Evolutionary conservation across 805 yeast genomes (phyloP).

Genomic region (Candida parachauliodes): DNA sequence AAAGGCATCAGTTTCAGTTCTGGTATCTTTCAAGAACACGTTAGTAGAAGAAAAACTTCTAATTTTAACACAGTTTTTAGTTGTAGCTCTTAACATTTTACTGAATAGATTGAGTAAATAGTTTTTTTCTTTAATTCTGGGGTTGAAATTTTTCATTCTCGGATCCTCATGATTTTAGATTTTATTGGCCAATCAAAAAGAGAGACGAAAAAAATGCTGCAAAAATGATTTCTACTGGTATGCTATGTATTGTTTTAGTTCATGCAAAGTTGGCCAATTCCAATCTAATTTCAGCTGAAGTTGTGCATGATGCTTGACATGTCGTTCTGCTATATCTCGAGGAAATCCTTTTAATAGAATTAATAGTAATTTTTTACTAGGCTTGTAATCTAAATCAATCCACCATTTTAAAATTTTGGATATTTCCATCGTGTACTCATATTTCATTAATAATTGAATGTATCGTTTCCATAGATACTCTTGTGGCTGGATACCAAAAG

Average conservation of each 20-base stretch:
- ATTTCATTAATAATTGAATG: constrained; percentile 46
- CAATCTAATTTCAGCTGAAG: constrained; percentile 15
- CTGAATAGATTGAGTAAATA: not conserved
- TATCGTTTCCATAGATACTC: constrained; percentile 50
- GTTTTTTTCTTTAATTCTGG: not conserved
- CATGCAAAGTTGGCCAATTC: constrained; percentile 34
- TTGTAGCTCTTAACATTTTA: constrained; percentile 26
- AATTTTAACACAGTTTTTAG: constrained; percentile 13
- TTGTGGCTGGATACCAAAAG: constrained; percentile 35
- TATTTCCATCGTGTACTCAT: constrained; percentile 47
- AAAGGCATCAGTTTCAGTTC: constrained; percentile 93
- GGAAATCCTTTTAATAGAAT: constrained; percentile 38
- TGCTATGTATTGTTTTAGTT: constrained; percentile 11
- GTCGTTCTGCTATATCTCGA: constrained; percentile 31
- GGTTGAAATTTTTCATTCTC: not conserved
- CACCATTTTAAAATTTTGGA: constrained; percentile 51
- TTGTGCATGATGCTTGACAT: constrained; percentile 30
- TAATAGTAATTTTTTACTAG: constrained; percentile 37
- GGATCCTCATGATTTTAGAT: not conserved
- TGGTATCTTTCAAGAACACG: constrained; percentile 26
- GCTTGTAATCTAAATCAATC: constrained; percentile 44
- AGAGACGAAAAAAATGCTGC: not conserved
- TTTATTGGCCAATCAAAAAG: not conserved
- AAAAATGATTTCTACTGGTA: not conserved
- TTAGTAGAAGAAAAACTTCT: constrained; percentile 31